Evolutionary conservation across 805 yeast species (phyloP), one percentile per base, ranked within the genome.

Genomic region (Zygosaccharomyces siamensis): DNA sequence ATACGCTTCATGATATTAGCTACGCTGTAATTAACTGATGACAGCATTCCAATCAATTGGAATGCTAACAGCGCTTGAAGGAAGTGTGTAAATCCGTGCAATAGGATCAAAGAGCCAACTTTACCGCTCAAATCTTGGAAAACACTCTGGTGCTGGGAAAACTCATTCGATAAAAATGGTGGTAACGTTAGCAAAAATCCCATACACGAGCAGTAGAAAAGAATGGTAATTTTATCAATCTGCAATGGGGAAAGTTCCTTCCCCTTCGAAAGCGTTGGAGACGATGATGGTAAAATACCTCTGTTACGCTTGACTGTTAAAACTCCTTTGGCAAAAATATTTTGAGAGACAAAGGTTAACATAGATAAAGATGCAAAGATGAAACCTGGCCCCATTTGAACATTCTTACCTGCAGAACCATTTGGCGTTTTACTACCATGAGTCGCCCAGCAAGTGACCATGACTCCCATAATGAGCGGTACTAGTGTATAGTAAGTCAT

Each of bases 381-480:
- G 16, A 72, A 50, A 0, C 77, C 77, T 37, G 59, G 53, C 12
- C 65, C 51, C 49, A 57, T 60, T 5, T 46, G 39, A 16, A 52
- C 11, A n/a, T 35, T 18, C 16, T 16, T 33, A 24, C 39, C 33
- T 20, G 26, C 32, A 16, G 26, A 20, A 3, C 45, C 41, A 10
- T 47, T 39, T 16, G 51, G 47, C 7, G 52, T 53, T 7, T 49
- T 49, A 24, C 50, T 52, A 10, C 59, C 55, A 30, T 58, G 62
- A 12, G 72, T 70, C 39, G 76, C 73, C 49, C 82, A 77, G 63
- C 92, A 85, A 3, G 87, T 80, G 60, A 89, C 70, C 77, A 89
- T 88, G 50, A 92, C 96, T 14, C 99, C 99, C 26, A 76, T 46
- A 37, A 90, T 79, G 52, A 92, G 73, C 0, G 98, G 96, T 0